phyloP scores from a whole-genome alignment of 2,329 filamentous ascomycete species.

The Chaetomium strumarium region DNA sequence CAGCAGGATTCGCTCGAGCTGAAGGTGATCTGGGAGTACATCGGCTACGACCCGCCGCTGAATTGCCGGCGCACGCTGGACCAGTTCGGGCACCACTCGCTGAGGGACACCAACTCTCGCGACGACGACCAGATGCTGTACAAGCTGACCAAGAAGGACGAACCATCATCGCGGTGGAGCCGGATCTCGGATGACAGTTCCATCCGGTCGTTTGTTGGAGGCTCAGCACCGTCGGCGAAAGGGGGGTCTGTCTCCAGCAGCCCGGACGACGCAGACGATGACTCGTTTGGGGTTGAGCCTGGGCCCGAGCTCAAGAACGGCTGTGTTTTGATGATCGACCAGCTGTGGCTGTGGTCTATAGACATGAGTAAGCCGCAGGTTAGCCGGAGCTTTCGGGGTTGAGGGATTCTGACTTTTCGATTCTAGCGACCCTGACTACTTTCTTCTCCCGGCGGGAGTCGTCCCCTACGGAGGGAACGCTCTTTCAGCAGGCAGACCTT shows the following conservation, averaged over 20 bases:
- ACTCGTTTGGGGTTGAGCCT: constrained; percentile 27
- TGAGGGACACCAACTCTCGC: constrained; percentile 53
- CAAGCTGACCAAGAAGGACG: constrained; percentile 52
- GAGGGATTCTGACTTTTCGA: neutral
- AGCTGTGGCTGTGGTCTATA: constrained; percentile 58
- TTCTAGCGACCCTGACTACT: constrained; percentile 46
- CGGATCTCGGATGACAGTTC: neutral
- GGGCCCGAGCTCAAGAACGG: constrained; percentile 35
- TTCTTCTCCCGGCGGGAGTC: constrained; percentile 53
- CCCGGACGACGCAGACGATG: constrained; percentile 27
- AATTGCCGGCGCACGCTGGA: constrained; percentile 58
- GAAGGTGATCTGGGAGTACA: constrained; percentile 57
- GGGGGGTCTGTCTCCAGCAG: constrained; percentile 7
- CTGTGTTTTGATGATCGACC: constrained; percentile 61
- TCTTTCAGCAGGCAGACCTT: constrained; percentile 56
- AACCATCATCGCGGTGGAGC: neutral
- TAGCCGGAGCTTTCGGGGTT: fast-evolving
- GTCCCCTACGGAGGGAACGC: constrained; percentile 46
- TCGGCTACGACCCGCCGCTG: constrained; percentile 55
- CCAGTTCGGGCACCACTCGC: constrained; percentile 57
- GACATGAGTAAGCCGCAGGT: constrained; percentile 41
- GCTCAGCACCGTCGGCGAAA: constrained; percentile 9
- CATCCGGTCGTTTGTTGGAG: neutral
- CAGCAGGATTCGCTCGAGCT: constrained; percentile 51
- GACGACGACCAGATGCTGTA: constrained; percentile 65